phyloP scores from a whole-genome alignment of 139 green algal genomes.

The Volvox reticuliferus region DNA sequence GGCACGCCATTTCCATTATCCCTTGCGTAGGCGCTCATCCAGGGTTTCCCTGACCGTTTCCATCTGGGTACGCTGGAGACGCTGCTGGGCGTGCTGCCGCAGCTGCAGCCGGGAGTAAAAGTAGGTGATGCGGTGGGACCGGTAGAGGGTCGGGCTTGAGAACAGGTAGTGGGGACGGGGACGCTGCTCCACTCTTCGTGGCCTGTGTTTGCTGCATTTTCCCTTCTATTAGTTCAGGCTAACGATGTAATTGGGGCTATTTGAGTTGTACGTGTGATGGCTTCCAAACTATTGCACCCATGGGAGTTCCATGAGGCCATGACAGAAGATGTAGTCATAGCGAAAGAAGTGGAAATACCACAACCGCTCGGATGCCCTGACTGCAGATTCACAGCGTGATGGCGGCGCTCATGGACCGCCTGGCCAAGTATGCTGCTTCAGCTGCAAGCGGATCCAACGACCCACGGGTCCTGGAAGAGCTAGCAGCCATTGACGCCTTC shows the following conservation, averaged over 20 bases:
- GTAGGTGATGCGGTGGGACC: conserved; percentile 40
- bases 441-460: conserved; percentile 35
- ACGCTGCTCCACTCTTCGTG: too few species aligned
- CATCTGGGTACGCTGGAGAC: conserved; percentile 92
- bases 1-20: too few species aligned
- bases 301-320: too few species aligned
- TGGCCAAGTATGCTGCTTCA: conserved; percentile 70
- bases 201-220: too few species aligned
- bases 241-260: too few species aligned
- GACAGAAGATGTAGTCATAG: too few species aligned
- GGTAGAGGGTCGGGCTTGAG: background rate
- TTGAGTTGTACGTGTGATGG: too few species aligned
- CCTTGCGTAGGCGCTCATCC: conserved; percentile 48
- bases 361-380: too few species aligned
- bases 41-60: conserved; percentile 95
- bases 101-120: conserved; percentile 90
- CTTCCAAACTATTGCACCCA: too few species aligned
- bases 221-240: too few species aligned
- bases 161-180: too few species aligned
- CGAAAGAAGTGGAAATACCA: too few species aligned
- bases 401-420: conserved; percentile 83
- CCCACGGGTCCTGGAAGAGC: conserved; percentile 55
- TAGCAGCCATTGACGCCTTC: conserved; percentile 80
- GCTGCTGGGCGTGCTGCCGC: conserved; percentile 86
- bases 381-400: conserved; percentile 72